Base-by-base conservation (phyloP, 176 grass and related monocot species). In the Lolium perenne region DNA sequence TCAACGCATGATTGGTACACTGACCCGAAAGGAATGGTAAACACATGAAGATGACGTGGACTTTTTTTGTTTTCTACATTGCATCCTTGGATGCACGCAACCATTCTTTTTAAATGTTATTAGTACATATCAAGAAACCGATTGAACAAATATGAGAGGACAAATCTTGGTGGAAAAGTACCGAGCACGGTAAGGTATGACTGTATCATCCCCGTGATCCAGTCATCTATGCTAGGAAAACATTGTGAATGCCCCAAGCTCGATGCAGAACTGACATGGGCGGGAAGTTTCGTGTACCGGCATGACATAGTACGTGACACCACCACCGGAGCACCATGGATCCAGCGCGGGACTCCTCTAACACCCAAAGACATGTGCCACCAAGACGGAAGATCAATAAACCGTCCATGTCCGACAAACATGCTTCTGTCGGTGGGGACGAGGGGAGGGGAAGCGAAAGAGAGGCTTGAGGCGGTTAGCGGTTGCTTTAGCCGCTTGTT, bases 1-100 rank as follows among this genome's bases (percentile, higher is more conserved):
- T 18, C 65, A 55, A 14, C 25, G 14, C 50, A 91, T 91, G 75
- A 87, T 84, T 87, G 74, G 75, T 66, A 86, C 49, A 78, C 80
- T 68, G 78, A 86, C 68, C 40, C 26, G 58, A 58, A 70, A 60
- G 10, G 48, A 87, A 68, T 59, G 67, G 58, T 67, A 90, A 48
- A 75, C 74, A 83, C 38, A 79, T 59, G 59, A 61, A 87, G 25
- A 87, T 87, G 78, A 82, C 83, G 74, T 50, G 80, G 73, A 82
- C 26, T 53, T 32, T 3, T 3, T 43, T 62, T 77, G 70, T 60
- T 7, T 70, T 32, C 41, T 43, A 43, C 41, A 43, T 7, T 47
- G 41, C 41, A 45, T 45, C 41, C 46, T 47, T 54, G 10, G 61
- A 64, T 29, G 61, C 62, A 32, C 25, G 10, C 60, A 63, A 13